phyloP scores from a whole-genome alignment of 495 filamentous ascomycete species.

The Apodospora peruviana region DNA sequence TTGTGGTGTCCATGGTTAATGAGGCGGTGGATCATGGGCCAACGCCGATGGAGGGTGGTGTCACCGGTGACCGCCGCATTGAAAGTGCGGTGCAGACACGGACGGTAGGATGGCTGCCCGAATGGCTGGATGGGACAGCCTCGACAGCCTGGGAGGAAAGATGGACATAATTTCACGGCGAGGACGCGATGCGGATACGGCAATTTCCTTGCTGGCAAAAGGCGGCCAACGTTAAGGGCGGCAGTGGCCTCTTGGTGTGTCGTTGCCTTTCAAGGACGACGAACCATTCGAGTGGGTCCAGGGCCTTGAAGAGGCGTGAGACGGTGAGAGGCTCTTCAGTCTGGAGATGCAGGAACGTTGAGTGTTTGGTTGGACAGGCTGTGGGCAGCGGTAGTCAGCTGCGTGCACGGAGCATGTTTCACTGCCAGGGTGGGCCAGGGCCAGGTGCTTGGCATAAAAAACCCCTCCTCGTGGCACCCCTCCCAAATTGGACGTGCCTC shows the following conservation, averaged over 20 bases:
- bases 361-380: background rate
- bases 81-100: no score
- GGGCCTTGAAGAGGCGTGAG: background rate
- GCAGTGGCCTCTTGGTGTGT: background rate
- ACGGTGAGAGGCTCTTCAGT: background rate
- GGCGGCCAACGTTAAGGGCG: background rate
- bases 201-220: background rate
- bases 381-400: no score
- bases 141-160: no score
- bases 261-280: background rate
- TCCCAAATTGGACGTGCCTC: constrained; percentile 11
- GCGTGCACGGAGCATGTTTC: no score
- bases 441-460: background rate
- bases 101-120: no score
- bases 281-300: background rate
- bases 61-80: no score
- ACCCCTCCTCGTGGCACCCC: constrained; percentile 7
- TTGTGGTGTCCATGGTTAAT: no score
- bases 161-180: no score
- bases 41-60: no score
- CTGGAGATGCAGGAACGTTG: background rate
- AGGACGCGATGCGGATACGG: no score
- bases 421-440: background rate
- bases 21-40: no score
- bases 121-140: no score